Percentiles rank a stretch among this genome's conserved stretches.
Evolutionary conservation across 2,329 filamentous ascomycete species (phyloP).

Genomic region (Nothophaeocryptopus gaeumannii): DNA sequence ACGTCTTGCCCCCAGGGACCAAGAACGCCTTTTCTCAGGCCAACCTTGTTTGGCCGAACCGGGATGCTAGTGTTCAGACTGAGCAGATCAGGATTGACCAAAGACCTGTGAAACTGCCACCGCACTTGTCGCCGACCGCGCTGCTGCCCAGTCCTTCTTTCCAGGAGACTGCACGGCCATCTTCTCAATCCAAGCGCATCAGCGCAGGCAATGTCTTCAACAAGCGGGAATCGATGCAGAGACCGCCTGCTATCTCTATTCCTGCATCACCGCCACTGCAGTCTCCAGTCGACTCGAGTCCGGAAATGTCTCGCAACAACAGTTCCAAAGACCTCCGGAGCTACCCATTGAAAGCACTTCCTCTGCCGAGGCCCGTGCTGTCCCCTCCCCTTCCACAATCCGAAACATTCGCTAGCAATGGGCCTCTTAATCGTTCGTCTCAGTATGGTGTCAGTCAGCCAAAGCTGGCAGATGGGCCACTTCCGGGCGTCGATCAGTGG

Average conservation of each 20-base stretch:
- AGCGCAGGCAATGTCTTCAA: constrained; percentile 23
- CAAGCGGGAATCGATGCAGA: constrained; percentile 14
- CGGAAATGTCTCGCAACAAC: constrained; percentile 24
- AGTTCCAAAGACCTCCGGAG: constrained; percentile 27
- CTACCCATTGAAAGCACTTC: constrained; percentile 33
- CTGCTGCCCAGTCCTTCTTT: constrained; percentile 57
- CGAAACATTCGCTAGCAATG: constrained; percentile 23
- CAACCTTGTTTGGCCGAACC: constrained; percentile 50
- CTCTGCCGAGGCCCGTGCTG: constrained; percentile 33
- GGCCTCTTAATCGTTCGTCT: constrained; percentile 34
- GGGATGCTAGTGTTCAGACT: constrained; percentile 71
- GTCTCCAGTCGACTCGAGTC: constrained; percentile 27
- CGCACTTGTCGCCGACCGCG: constrained; percentile 74
- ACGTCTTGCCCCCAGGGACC: constrained; percentile 73
- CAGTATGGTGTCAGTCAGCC: constrained; percentile 35
- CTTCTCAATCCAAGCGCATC: constrained; percentile 11
- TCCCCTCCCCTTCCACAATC: constrained; percentile 29
- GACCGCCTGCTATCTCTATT: constrained; percentile 16
- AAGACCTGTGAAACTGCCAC: constrained; percentile 69
- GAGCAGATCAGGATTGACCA: constrained; percentile 85
- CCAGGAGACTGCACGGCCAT: constrained; percentile 17
- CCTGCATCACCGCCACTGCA: constrained; percentile 28
- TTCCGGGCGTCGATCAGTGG: constrained; percentile 27
- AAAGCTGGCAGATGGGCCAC: constrained; percentile 14
- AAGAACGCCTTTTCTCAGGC: constrained; percentile 85